These are phyloP conservation scores for Crithidia mellificae DNA, from an alignment of 208 protist species.

Conservation along the genomic window DNA sequence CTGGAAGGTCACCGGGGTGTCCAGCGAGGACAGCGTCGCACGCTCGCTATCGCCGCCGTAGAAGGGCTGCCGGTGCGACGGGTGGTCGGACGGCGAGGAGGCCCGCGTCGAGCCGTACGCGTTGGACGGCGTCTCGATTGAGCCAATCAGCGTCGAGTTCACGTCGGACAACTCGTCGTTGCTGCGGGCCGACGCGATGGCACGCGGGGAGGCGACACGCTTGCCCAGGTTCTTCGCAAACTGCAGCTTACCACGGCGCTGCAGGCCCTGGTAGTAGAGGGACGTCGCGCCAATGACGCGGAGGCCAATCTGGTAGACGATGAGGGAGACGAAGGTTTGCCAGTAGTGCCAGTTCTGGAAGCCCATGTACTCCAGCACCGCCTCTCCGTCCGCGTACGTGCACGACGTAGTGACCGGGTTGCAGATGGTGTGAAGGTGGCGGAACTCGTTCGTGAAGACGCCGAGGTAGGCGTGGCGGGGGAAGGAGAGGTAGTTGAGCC, in stretches of 20 bases:
- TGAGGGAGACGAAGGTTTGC: conserved; percentile 66
- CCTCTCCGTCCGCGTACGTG: conserved; percentile 54
- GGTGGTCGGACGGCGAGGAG: conserved; percentile 9
- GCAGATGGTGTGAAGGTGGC: conserved; percentile 60
- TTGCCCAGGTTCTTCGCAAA: conserved; percentile 66
- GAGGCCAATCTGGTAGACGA: conserved; percentile 65
- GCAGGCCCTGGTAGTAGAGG: conserved; percentile 58
- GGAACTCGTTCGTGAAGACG: conserved; percentile 80
- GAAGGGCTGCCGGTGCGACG: conserved; percentile 16
- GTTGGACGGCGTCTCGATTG: conserved; percentile 60
- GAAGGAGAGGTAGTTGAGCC: conserved; percentile 87
- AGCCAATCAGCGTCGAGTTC: conserved; percentile 52
- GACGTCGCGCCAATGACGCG: conserved; percentile 53
- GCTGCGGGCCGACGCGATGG: conserved; percentile 60
- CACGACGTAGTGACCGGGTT: conserved; percentile 56
- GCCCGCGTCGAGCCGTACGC: conserved; percentile 31
- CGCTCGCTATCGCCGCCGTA: conserved; percentile 14
- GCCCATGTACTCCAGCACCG: conserved; percentile 57
- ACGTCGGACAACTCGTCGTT: conserved; percentile 49
- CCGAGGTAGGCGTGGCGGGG: conserved; percentile 78
- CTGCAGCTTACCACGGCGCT: conserved; percentile 57
- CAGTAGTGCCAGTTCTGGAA: conserved; percentile 73
- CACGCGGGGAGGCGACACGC: conserved; percentile 61
- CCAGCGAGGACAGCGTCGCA: conserved; percentile 17
- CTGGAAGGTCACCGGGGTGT: conserved; percentile 27